phyloP scores from a whole-genome alignment of 768 basidiomycete species.

The Collybiopsis confluens region DNA sequence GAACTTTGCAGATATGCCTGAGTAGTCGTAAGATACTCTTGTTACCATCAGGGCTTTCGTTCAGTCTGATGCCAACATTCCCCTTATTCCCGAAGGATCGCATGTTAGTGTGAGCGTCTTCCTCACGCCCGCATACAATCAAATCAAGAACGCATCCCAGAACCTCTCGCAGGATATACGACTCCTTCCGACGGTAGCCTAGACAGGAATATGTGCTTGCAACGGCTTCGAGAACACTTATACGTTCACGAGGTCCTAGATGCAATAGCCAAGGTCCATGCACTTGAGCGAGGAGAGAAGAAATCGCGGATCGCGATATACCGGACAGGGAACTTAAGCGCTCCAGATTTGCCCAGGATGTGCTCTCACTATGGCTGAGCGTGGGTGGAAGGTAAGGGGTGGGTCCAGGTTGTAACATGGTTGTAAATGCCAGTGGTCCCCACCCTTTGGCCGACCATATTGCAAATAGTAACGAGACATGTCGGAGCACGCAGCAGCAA shows the following conservation, averaged over 20 bases:
- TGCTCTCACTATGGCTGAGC: conserved; percentile 39
- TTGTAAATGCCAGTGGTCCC: conserved; percentile 72
- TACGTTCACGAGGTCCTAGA: conserved; percentile 71
- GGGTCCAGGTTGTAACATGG: conserved; percentile 65
- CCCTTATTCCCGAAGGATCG: conserved; percentile 36
- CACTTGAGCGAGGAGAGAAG: conserved; percentile 58
- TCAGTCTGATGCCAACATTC: conserved; percentile 65
- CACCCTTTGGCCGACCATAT: conserved; percentile 88
- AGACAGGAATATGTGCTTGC: conserved; percentile 76
- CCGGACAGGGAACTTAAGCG: conserved; percentile 65
- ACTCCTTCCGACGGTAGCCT: conserved; percentile 86
- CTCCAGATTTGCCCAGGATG: conserved; percentile 51
- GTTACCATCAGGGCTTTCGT: conserved; percentile 77
- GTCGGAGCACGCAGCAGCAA: conserved; percentile 63
- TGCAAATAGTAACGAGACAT: conserved; percentile 69
- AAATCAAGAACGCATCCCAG: conserved; percentile 82
- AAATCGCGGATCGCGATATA: conserved; percentile 66
- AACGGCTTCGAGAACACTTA: conserved; percentile 63
- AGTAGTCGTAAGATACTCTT: conserved; percentile 73
- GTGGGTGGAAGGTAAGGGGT: conserved; percentile 59
- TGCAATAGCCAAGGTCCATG: conserved; percentile 89
- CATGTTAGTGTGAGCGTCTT: conserved; percentile 47
- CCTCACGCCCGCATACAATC: conserved; percentile 80
- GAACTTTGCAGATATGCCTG: conserved; percentile 67
- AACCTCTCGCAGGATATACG: conserved; percentile 80